Evolutionary conservation across 2,329 filamentous ascomycete genomes (phyloP).

Genomic region (Fusarium beomiforme): DNA sequence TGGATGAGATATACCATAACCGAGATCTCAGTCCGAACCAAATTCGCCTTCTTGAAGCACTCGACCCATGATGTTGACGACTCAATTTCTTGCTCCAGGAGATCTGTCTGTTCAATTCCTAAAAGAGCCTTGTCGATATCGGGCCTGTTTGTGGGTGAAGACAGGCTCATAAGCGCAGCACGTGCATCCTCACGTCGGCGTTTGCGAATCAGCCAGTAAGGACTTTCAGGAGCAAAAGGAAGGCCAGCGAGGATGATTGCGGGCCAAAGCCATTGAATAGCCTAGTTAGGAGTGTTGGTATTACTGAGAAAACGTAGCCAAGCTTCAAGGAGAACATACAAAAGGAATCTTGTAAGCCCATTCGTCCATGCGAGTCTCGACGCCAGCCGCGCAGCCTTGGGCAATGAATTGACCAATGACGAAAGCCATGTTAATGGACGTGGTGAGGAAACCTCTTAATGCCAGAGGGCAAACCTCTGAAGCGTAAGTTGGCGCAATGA

Average conservation of each 20-base stretch:
- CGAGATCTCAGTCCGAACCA: slow-evolving; percentile 56
- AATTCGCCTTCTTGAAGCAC: slow-evolving; percentile 59
- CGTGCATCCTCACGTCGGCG: slow-evolving; percentile 43
- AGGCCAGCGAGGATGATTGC: slow-evolving; percentile 42
- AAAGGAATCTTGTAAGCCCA: slow-evolving; percentile 52
- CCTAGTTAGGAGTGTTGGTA: too few species aligned
- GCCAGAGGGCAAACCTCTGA: slow-evolving; percentile 54
- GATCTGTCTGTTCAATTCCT: slow-evolving; percentile 74
- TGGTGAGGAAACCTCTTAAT: slow-evolving; percentile 53
- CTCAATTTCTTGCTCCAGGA: slow-evolving; percentile 53
- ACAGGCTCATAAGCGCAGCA: slow-evolving; percentile 40
- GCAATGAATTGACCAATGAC: slow-evolving; percentile 51
- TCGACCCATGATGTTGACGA: slow-evolving; percentile 54
- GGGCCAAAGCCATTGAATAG: slow-evolving; percentile 51
- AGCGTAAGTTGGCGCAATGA: slow-evolving; percentile 51
- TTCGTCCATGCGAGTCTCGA: slow-evolving; percentile 32
- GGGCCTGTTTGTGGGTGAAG: slow-evolving; percentile 55
- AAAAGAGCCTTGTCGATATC: slow-evolving; percentile 48
- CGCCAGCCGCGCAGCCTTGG: slow-evolving; percentile 44
- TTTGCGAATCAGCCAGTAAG: slow-evolving; percentile 46
- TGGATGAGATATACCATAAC: slow-evolving; percentile 55
- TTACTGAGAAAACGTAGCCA: too few species aligned
- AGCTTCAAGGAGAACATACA: too few species aligned
- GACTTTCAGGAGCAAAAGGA: slow-evolving; percentile 47
- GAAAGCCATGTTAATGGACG: slow-evolving; percentile 55